phyloP scores from a whole-genome alignment of 257 asterid species.

The Nicotiana benthamiana region DNA sequence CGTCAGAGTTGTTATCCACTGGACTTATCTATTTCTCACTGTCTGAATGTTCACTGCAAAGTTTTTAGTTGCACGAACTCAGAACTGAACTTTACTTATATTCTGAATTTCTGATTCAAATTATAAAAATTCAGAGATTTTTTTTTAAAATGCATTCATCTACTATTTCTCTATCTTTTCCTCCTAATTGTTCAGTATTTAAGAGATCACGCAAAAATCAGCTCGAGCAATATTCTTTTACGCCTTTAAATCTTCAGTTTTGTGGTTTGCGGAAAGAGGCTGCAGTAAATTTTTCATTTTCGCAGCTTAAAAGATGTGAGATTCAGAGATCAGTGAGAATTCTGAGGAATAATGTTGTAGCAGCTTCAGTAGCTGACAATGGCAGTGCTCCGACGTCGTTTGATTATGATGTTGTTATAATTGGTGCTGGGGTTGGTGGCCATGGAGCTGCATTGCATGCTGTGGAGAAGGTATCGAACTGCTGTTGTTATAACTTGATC shows the following conservation, averaged over 20 bases:
- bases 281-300: constrained; percentile 19
- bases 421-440: constrained; percentile 98
- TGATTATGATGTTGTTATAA: constrained; percentile 89
- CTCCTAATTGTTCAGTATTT: constrained; percentile 17
- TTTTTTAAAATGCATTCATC: constrained; percentile 45
- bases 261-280: constrained; percentile 78
- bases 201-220: not conserved
- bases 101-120: no score
- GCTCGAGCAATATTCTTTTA: constrained; percentile 20
- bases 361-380: constrained; percentile 42
- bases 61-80: not conserved
- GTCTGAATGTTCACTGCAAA: not conserved
- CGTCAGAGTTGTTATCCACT: not conserved
- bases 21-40: not conserved
- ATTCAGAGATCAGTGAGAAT: constrained; percentile 9
- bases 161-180: constrained; percentile 47
- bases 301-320: constrained; percentile 16
- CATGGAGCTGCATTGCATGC: constrained; percentile 99
- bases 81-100: not conserved
- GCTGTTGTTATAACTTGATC: not conserved
- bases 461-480: constrained; percentile 54
- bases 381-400: constrained; percentile 48
- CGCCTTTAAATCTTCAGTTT: constrained; percentile 33
- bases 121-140: no score
- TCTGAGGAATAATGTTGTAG: constrained; percentile 8